Evolutionary conservation across 768 basidiomycete species (phyloP).

Genomic region (Termitomyces sp.): DNA sequence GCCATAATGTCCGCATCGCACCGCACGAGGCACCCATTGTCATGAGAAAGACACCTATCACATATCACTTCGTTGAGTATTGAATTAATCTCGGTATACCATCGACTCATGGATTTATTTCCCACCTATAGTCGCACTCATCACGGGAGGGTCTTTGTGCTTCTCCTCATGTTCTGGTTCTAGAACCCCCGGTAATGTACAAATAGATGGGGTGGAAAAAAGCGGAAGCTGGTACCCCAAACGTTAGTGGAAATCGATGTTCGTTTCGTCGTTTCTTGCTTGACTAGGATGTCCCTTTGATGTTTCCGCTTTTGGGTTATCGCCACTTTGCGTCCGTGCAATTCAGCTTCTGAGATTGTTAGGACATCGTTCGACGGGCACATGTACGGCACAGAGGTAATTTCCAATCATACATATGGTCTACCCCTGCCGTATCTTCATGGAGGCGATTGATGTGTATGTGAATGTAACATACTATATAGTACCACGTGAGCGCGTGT

Average conservation of each 20-base stretch:
- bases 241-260: not conserved
- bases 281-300: slow-evolving; percentile 1
- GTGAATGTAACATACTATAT: too few species aligned
- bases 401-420: too few species aligned
- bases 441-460: too few species aligned
- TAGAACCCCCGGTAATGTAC: too few species aligned
- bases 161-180: not conserved
- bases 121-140: not conserved
- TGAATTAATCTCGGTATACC: too few species aligned
- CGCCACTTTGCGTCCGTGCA: not conserved
- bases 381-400: too few species aligned
- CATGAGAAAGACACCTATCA: too few species aligned
- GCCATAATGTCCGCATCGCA: not conserved
- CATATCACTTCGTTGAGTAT: too few species aligned
- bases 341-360: not conserved
- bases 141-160: not conserved
- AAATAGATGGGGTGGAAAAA: too few species aligned
- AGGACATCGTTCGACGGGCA: not conserved
- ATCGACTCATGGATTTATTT: not conserved
- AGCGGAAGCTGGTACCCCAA: not conserved
- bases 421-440: too few species aligned
- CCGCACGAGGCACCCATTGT: slow-evolving; percentile 1
- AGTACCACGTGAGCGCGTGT: too few species aligned
- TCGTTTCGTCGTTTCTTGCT: not conserved
- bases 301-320: not conserved